phyloP scores from a whole-genome alignment of 2,329 filamentous ascomycete genomes.

The Hysterium pulicare region DNA sequence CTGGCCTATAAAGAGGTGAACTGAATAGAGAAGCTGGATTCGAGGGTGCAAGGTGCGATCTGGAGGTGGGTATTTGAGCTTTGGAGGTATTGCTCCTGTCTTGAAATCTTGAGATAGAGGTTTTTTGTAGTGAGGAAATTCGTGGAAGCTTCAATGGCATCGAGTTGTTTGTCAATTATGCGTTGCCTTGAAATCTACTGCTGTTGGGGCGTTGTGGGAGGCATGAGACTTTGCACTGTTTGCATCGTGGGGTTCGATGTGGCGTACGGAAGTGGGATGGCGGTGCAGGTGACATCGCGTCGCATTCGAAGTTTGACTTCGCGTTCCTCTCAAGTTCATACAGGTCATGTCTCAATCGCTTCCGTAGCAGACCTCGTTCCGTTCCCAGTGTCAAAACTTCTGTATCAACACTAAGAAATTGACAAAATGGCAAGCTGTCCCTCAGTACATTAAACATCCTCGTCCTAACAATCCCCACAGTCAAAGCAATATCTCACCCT shows the following conservation, averaged over 20 bases:
- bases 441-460: not conserved
- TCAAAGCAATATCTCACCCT: conserved; percentile 98
- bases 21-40: too few relatives aligned
- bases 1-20: too few relatives aligned
- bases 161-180: too few relatives aligned
- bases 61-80: not conserved
- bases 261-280: too few relatives aligned
- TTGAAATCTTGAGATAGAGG: not conserved
- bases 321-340: not conserved
- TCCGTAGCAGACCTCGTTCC: not conserved
- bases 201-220: too few relatives aligned
- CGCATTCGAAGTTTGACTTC: not conserved
- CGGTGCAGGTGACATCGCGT: not conserved
- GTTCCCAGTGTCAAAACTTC: not conserved
- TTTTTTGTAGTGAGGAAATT: conserved; percentile 1
- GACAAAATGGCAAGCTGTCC: conserved; percentile 1
- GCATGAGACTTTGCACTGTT: too few relatives aligned
- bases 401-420: not conserved
- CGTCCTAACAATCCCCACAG: conserved; percentile 45
- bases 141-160: conserved; percentile 26
- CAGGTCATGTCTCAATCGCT: not conserved
- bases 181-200: too few relatives aligned
- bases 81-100: not conserved
- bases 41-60: too few relatives aligned
- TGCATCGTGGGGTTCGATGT: too few relatives aligned